phyloP scores from a whole-genome alignment of 345 rosid species.

The Populus davidiana region DNA sequence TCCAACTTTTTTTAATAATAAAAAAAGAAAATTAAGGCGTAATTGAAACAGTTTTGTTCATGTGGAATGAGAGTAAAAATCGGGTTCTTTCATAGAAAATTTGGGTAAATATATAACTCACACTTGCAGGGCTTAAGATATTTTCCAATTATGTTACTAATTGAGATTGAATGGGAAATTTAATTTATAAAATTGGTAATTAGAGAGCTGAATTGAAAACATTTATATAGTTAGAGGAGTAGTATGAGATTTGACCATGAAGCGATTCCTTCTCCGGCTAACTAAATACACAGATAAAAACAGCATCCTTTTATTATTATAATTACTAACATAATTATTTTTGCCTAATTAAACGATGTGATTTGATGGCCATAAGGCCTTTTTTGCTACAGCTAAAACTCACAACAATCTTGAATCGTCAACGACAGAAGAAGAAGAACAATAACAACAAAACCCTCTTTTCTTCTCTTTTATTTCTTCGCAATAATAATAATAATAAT shows the following conservation, averaged over 20 bases:
- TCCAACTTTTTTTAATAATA: too few species aligned
- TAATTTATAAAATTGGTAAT: background rate
- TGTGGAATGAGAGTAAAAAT: too few species aligned
- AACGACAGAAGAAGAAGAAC: slow-evolving; percentile 16
- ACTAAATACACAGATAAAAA: background rate
- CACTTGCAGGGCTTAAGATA: too few species aligned
- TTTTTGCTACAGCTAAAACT: slow-evolving; percentile 17
- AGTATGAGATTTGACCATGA: background rate
- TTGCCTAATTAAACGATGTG: background rate
- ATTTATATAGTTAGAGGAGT: background rate
- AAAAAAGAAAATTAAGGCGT: too few species aligned
- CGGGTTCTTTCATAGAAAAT: too few species aligned
- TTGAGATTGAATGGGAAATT: too few species aligned
- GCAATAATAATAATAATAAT: background rate
- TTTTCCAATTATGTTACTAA: too few species aligned
- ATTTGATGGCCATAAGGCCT: slow-evolving; percentile 82
- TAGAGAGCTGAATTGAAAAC: background rate
- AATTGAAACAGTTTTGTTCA: too few species aligned
- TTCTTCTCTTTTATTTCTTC: slow-evolving; percentile 6
- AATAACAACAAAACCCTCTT: slow-evolving; percentile 8
- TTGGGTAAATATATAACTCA: too few species aligned
- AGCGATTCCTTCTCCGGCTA: slow-evolving; percentile 18
- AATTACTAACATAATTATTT: background rate
- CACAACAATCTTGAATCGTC: slow-evolving; percentile 39
- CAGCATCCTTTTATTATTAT: background rate